Base-by-base conservation (phyloP, 1,284 basidiomycete species). In the Vanrija pseudolonga region DNA sequence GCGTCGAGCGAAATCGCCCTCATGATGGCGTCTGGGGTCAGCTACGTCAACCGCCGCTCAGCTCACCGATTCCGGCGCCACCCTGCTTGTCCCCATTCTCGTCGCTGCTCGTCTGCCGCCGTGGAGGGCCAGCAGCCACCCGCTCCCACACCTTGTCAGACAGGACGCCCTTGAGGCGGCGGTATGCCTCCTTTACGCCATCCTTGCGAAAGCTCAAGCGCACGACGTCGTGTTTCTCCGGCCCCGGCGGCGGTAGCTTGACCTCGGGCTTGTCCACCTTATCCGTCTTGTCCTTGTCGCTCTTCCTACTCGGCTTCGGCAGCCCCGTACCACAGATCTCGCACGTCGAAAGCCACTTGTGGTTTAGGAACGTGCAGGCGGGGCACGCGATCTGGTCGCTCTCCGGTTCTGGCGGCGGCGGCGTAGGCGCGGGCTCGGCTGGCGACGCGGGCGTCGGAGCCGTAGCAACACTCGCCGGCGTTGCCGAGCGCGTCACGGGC, bases 351-450 rank as follows among this genome's bases (percentile, higher is more conserved):
- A 94, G 79, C 1, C 84, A 86, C 0, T 85, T 84, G 61, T 90
- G 86, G 72, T 98, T 98, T 26, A 93, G 79, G 68, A 95, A 98
- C 1, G 95, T 98, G 68, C 95, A 98, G 1, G 85, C 85, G 1
- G 86, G 81, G 74, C 95, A 98, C 12, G 87, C 76, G 36, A 88
- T 78, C 61, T 52, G 55, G 19, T 47, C 59, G 6, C 41, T 23
- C 24, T 20, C 20, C 12, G 17, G 24, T 47, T 5, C 14, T 19
- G 43, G 43, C 11, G 40, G 15, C 22, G 40, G 26, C 23, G 46
- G 49, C 17, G 51, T 42, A 2, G 32, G 11, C 3, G 44, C 15
- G n/a, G 32, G 18, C n/a, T 32, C 32, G 11, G 50, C 26, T 4
- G 53, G 26, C 7, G 49, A 18, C 1, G 40, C 28, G 3, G 44